Evolutionary conservation across 2,329 filamentous ascomycete species (phyloP), one percentile per base, ranked within the genome.

Genomic region (Hypoxylon sp.): DNA sequence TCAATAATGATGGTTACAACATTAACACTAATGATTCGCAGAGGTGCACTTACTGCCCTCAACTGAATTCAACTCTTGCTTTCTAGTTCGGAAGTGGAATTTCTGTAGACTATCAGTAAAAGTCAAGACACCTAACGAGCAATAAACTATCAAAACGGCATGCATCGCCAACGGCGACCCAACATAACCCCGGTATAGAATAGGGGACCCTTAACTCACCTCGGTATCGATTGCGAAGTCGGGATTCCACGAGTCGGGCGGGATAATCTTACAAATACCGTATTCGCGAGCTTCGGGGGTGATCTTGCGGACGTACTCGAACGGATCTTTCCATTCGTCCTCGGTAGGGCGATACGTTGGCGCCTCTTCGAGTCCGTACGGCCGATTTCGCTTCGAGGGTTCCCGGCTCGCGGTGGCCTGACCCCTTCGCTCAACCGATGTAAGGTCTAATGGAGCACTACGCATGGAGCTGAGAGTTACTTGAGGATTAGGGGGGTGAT

Each of bases 201-300:
- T 27, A 56, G 30, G 35, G 11, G 14, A 51, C 8, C 35, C 27
- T 31, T 44, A 48, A 70, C 88, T 79, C 85, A 98, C 95, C 90
- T 98, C 94, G 22, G 95, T 98, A 78, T 99, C 94, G 77, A 99
- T 97, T 48, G 95, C 95, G 80, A 99, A 98, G 14, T 94, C 87
- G 6, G 96, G 96, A 76, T 97, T 95, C 96, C 96, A 99, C 35
- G 87, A 90, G 70, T 96, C 93, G 0, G 96, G 96, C 4, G 96
- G 96, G 63, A 99, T 92, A 69, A 99, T 93, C 81, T 98, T 97
- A 86, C 94, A 95, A 60, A 99, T 92, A 56, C 96, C 96, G 81
- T 92, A 98, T 75, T 95, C 90, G 72, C 87, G 89, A 25, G 93
- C 96, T 79, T 98, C 94, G 0, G 93, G 90, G 0, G 91, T 86